Evolutionary conservation across 2,329 filamentous ascomycete genomes (phyloP), one percentile per base, ranked within the genome.

Genomic region (Cytospora schulzeri): DNA sequence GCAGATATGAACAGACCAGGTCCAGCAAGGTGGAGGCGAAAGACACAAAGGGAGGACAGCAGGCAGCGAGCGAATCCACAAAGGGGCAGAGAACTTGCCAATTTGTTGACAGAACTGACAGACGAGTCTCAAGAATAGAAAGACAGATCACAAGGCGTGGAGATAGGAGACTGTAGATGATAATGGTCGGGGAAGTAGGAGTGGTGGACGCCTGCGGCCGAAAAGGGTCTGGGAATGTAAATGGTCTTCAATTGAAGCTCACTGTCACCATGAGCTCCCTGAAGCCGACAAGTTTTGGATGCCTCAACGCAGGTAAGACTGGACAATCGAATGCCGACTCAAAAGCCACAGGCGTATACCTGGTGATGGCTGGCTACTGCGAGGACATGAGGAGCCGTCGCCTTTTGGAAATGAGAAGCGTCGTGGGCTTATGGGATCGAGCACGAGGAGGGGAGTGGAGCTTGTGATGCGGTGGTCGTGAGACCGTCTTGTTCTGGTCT

Each of bases 201-300:
- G 72, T 71, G 71, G 77, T 81, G 83, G 83, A 83, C 83, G 84
- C 84, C 83, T 81, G 84, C 83, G 83, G 79, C 84, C 83, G 73
- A 69, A 31, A 68, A 74, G 70, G 71, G 70, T 72, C 28, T 71
- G 71, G 74, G 73, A 71, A 75, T 71, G 78, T 73, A 76, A 79
- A 72, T 76, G 75, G 72, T 75, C 71, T 75, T 74, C 73, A 75
- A 71, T 68, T 71, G 73, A 72, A 74, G 75, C 74, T 80, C 79
- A 78, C 80, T 81, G 69, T 79, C 76, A 82, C 81, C 79, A 77
- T 76, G 78, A 78, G 74, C 73, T 66, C 64, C 60, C 68, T 68
- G 48, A 50, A 53, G 52, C 31, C 41, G 52, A 29, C 26, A 31
- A 38, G 65, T 53, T 55, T 66, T 66, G 61, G 62, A 63, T 68